Conservation (phyloP, 768 basidiomycete genomes). For the Mycena venus region DNA sequence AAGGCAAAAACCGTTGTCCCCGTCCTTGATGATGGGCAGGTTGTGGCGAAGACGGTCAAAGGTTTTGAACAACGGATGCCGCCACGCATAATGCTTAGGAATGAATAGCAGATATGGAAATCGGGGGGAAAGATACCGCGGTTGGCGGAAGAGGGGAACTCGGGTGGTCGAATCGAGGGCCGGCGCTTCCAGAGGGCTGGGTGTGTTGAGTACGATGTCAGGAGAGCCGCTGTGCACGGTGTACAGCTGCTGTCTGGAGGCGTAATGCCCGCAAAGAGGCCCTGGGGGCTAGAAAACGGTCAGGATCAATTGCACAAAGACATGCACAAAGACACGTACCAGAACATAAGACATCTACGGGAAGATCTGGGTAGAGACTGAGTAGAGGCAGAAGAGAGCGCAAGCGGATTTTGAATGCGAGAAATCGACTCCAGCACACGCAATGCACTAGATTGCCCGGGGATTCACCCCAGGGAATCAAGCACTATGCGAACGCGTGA, state of each 20-base stretch:
- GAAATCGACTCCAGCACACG: neutral
- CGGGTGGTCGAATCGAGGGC: neutral
- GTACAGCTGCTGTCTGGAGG: neutral
- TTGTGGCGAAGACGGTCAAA: neutral
- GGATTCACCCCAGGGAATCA: neutral
- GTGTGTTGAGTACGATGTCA: neutral
- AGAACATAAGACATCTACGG: neutral
- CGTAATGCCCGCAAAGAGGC: neutral
- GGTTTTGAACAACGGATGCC: neutral
- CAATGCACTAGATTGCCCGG: neutral
- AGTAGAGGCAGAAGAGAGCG: neutral
- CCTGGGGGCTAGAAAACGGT: neutral
- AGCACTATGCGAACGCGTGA: neutral
- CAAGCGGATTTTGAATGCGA: neutral
- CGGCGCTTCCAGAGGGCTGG: neutral
- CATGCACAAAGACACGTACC: neutral
- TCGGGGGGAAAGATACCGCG: neutral
- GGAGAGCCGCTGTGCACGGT: neutral
- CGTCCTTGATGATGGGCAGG: neutral
- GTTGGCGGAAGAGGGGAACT: neutral
- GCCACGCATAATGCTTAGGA: neutral
- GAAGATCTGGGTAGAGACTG: neutral
- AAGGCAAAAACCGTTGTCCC: neutral
- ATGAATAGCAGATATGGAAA: slow-evolving; percentile 1
- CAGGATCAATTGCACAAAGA: neutral